Percentiles rank a stretch among this genome's conserved stretches.
These are phyloP conservation scores for Thalia dealbata DNA, from an alignment of 176 grass and related monocot genomes.

Conservation along the genomic window DNA sequence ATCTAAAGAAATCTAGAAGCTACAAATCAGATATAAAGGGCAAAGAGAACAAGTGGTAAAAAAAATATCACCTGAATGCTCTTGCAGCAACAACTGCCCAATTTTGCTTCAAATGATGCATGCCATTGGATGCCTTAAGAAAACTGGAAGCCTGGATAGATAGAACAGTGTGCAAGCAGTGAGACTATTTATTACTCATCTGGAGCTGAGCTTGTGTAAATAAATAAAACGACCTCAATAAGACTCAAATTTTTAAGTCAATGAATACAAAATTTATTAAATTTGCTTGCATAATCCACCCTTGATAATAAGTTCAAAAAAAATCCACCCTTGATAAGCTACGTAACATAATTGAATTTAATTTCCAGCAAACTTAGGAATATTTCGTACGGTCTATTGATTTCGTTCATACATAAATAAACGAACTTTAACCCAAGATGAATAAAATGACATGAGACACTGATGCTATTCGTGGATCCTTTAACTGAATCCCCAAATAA, in stretches of 20 bases:
- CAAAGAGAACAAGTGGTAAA: neutral
- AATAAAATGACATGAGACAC: no score
- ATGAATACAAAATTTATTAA: neutral
- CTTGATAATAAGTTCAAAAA: neutral
- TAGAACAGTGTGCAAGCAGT: neutral
- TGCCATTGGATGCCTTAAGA: slow-evolving; percentile 17
- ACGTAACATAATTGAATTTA: no score
- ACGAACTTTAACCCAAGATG: no score
- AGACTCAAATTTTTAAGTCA: neutral
- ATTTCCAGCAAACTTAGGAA: no score
- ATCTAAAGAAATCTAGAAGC: neutral
- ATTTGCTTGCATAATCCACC: neutral
- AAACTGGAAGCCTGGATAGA: slow-evolving; percentile 32
- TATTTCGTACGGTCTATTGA: no score
- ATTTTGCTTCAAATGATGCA: slow-evolving; percentile 40
- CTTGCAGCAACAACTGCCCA: slow-evolving; percentile 50
- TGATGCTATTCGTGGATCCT: no score
- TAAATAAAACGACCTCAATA: neutral
- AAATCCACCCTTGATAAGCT: neutral
- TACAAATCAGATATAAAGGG: neutral
- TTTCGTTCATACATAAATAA: no score
- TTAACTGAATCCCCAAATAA: no score
- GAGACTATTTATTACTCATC: neutral
- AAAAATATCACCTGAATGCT: slow-evolving; percentile 52
- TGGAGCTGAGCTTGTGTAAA: neutral